Evolutionary conservation across 1,139 yeast genomes (phyloP).

Genomic region (Geotrichum candidum): DNA sequence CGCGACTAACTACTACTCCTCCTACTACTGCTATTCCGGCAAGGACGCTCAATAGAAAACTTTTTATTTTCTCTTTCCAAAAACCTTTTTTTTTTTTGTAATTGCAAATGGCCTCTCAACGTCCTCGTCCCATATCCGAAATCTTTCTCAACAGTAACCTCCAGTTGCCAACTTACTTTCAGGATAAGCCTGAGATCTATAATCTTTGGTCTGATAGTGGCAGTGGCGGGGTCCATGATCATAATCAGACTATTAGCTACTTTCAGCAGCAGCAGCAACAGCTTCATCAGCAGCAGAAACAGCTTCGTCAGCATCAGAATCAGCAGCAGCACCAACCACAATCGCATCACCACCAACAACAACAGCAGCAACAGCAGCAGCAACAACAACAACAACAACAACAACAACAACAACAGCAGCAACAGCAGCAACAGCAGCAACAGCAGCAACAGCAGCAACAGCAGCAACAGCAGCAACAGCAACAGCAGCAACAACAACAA

Average conservation of each 20-base stretch:
- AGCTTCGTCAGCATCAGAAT: slow-evolving; percentile 23
- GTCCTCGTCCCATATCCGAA: slow-evolving; percentile 29
- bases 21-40: neutral
- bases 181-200: neutral
- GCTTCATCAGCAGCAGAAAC: slow-evolving; percentile 37
- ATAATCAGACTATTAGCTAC: slow-evolving; percentile 35
- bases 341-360: neutral
- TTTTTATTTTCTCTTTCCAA: neutral
- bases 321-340: slow-evolving; percentile 23
- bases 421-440: neutral
- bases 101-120: slow-evolving; percentile 15
- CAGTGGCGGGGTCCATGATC: slow-evolving; percentile 24
- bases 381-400: neutral
- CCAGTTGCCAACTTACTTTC: slow-evolving; percentile 13
- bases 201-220: neutral
- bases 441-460: neutral
- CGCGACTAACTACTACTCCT: neutral
- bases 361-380: neutral
- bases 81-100: neutral
- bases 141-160: slow-evolving; percentile 26
- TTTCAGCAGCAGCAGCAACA: slow-evolving; percentile 31
- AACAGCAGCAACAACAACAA: slow-evolving; percentile 24
- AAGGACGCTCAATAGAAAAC: neutral
- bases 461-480: slow-evolving; percentile 36
- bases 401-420: neutral